These are phyloP conservation scores for Macrolepiota dolichaula DNA, from an alignment of 768 basidiomycete species.

Conservation along the genomic window DNA sequence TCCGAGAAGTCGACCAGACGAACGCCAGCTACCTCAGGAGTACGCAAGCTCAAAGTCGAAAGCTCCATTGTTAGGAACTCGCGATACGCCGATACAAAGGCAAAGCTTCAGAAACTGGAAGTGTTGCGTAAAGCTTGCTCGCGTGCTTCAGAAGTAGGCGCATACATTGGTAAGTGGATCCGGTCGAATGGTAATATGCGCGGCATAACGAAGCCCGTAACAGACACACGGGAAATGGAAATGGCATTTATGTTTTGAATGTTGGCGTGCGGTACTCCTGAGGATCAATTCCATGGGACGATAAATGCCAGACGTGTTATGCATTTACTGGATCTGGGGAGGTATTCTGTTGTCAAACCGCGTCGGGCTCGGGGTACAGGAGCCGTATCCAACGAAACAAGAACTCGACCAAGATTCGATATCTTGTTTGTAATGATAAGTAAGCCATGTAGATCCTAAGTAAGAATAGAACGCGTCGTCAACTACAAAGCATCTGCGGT, in stretches of 20 bases:
- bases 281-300: too few species aligned
- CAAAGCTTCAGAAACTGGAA: constrained; percentile 33
- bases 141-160: constrained; percentile 24
- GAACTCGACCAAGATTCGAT: neutral
- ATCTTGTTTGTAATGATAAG: neutral
- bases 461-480: neutral
- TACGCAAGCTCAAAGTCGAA: constrained; percentile 34
- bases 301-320: too few species aligned
- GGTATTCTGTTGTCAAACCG: too few species aligned
- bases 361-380: too few species aligned
- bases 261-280: too few species aligned
- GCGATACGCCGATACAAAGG: constrained; percentile 49
- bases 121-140: constrained; percentile 40
- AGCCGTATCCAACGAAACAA: too few species aligned
- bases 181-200: constrained; percentile 12
- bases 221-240: neutral
- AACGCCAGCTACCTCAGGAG: constrained; percentile 33
- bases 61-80: constrained; percentile 50
- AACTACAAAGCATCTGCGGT: neutral
- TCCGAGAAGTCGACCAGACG: constrained; percentile 41
- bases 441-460: neutral
- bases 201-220: constrained; percentile 11
- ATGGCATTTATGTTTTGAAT: neutral
- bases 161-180: constrained; percentile 49
- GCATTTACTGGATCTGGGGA: too few species aligned